Evolutionary conservation across 2,329 filamentous ascomycete species (phyloP).

Genomic region (Tolypocladium pustulatum): DNA sequence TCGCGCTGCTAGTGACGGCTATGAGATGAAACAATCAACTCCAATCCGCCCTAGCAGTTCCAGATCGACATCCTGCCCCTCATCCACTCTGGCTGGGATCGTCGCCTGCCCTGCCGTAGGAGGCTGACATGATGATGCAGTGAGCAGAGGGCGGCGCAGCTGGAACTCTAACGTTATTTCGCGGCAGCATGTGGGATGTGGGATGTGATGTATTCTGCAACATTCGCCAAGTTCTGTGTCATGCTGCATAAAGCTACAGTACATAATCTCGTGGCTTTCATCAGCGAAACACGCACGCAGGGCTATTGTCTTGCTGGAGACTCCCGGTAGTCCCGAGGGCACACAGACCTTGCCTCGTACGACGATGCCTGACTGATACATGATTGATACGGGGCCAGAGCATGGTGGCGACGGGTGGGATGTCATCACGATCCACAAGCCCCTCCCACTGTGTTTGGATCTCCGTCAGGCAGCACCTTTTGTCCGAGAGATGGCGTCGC

Average conservation of each 20-base stretch:
- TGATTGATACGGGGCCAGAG: neutral
- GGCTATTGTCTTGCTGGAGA: neutral
- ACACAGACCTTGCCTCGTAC: neutral
- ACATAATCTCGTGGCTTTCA: too few species aligned
- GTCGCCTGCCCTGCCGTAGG: neutral
- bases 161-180: neutral
- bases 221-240: neutral
- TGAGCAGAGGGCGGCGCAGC: neutral
- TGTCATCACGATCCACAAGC: neutral
- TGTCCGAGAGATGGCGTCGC: neutral
- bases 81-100: too few species aligned
- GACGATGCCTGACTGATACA: neutral
- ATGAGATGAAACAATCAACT: neutral
- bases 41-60: neutral
- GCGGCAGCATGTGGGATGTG: too few species aligned
- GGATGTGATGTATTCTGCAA: neutral
- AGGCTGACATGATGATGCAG: too few species aligned
- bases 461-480: neutral
- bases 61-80: neutral
- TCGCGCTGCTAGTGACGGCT: neutral
- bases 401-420: neutral
- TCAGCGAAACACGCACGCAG: too few species aligned
- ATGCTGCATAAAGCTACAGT: neutral
- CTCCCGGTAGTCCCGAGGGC: neutral
- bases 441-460: neutral